Conservation (phyloP, 2,329 filamentous ascomycete genomes). For the Amauroascus verrucosus region DNA sequence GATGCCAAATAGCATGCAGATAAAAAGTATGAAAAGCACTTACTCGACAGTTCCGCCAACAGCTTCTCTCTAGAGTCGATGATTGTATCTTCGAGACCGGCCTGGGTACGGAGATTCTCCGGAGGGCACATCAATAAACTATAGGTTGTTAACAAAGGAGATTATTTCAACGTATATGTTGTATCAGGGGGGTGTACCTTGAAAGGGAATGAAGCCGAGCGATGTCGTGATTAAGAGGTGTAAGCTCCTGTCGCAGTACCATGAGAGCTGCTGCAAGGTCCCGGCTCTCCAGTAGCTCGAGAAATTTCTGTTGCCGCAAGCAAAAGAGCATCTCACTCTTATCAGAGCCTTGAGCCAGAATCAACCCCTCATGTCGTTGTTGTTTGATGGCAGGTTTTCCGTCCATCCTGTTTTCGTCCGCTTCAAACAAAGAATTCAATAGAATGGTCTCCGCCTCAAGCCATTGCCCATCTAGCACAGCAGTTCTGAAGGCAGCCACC, state of each 20-base stretch:
- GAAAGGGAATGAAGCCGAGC: slow-evolving; percentile 71
- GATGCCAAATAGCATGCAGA: background rate
- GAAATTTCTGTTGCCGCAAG: slow-evolving; percentile 85
- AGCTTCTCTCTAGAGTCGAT: slow-evolving; percentile 64
- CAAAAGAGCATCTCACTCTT: slow-evolving; percentile 73
- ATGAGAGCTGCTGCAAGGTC: slow-evolving; percentile 64
- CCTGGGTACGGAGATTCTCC: slow-evolving; percentile 64
- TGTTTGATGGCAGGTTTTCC: slow-evolving; percentile 8
- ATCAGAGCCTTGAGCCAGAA: slow-evolving; percentile 65
- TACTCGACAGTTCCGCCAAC: slow-evolving; percentile 75
- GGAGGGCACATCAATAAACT: slow-evolving; percentile 82
- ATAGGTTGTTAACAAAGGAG: slow-evolving; percentile 1
- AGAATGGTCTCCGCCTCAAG: slow-evolving; percentile 71
- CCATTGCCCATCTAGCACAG: slow-evolving; percentile 75
- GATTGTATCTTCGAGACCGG: slow-evolving; percentile 73
- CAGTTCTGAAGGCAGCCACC: slow-evolving; percentile 73
- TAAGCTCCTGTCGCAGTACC: slow-evolving; percentile 80
- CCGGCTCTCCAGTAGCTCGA: slow-evolving; percentile 72
- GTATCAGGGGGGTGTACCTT: slow-evolving; percentile 39
- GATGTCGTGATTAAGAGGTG: slow-evolving; percentile 71
- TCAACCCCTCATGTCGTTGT: slow-evolving; percentile 47
- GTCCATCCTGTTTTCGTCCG: slow-evolving; percentile 34
- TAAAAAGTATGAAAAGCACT: slow-evolving; percentile 24
- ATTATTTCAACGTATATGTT: background rate
- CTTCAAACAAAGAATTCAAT: slow-evolving; percentile 43